These are phyloP conservation scores for Leccinum angustisporum DNA, from an alignment of 1,284 basidiomycete species.

Conservation along the genomic window DNA sequence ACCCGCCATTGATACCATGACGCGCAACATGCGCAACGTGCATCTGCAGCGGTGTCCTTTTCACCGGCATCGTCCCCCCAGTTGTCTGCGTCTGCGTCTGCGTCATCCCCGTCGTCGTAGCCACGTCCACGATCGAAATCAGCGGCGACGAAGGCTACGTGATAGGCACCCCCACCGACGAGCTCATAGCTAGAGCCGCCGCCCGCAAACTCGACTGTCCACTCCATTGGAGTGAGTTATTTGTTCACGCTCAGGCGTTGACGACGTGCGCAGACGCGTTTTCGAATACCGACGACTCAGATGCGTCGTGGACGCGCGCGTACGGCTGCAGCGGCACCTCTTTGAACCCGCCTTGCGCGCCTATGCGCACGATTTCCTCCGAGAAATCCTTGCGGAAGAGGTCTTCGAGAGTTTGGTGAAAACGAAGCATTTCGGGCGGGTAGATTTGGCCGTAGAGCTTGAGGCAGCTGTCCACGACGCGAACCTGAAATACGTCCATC, in stretches of 20 bases:
- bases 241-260: conserved; percentile 3
- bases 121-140: not conserved
- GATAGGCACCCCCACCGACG: conserved; percentile 29
- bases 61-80: conserved; percentile 34
- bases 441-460: conserved; percentile 82
- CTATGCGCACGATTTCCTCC: conserved; percentile 79
- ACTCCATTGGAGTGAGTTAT: conserved; percentile 20
- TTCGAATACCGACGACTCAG: conserved; percentile 41
- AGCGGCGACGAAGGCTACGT: conserved; percentile 48
- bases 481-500: conserved; percentile 50
- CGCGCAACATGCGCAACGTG: conserved; percentile 75
- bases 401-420: conserved; percentile 87
- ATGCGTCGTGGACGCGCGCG: conserved; percentile 39
- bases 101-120: not conserved
- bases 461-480: conserved; percentile 81
- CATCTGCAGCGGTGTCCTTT: conserved; percentile 73
- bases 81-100: not conserved
- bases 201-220: conserved; percentile 35
- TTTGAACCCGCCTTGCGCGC: conserved; percentile 43
- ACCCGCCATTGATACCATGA: conserved; percentile 77
- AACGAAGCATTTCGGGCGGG: conserved; percentile 83
- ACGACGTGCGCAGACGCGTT: conserved; percentile 44
- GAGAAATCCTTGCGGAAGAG: conserved; percentile 90
- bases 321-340: conserved; percentile 32
- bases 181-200: conserved; percentile 48